These are phyloP conservation scores for Dipteronia sinensis DNA, from an alignment of 345 rosid genomes.

Conservation along the genomic window DNA sequence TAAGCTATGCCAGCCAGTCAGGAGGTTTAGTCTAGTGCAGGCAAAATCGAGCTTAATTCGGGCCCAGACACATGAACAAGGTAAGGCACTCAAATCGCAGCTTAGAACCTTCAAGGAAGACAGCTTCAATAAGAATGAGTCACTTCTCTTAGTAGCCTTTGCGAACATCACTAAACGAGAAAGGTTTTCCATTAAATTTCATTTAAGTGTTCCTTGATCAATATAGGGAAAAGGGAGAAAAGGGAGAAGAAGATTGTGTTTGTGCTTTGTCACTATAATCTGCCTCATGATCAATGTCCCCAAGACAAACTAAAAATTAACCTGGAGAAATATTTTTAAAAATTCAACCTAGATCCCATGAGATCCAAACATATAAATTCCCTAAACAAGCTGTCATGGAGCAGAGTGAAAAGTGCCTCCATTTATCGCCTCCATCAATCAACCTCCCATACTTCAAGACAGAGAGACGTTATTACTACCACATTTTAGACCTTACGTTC, in stretches of 20 bases:
- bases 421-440: not conserved
- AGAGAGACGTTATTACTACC: not conserved
- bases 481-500: not conserved
- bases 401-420: not conserved
- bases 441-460: not conserved
- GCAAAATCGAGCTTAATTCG: not conserved
- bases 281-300: not conserved
- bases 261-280: too few species aligned
- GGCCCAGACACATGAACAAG: not conserved
- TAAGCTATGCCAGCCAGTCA: not conserved
- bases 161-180: too few species aligned
- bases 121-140: too few species aligned
- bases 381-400: not conserved
- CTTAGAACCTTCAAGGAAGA: not conserved
- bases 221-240: too few species aligned
- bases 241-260: too few species aligned
- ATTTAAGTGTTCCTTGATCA: too few species aligned
- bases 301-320: not conserved
- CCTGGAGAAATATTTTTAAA: not conserved
- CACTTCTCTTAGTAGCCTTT: too few species aligned
- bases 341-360: not conserved
- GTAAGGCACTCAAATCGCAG: not conserved
- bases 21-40: not conserved
- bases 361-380: not conserved
- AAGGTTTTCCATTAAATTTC: too few species aligned